Evolutionary conservation across 208 protist genomes (phyloP), one percentile per base, ranked within the genome.

Genomic region (Crithidia expoeki): DNA sequence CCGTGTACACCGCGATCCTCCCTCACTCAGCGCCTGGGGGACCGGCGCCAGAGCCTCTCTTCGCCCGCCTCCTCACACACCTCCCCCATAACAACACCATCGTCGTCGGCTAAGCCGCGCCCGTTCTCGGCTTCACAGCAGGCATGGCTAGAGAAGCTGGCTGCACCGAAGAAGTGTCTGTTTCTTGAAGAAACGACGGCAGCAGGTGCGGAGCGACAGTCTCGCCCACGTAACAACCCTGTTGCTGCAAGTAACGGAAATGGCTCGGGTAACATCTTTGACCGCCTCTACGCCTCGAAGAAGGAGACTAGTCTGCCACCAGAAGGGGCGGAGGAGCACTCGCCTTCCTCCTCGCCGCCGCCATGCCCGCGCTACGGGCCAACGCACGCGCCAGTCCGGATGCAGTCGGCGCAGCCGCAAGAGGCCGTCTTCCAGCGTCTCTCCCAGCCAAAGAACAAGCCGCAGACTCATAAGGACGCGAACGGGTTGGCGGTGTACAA

Each of bases 371-470:
- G 19, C 27, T 61, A 40, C 38, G 42, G 52, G 1, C 25, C n/a
- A 4, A 30, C 44, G 17, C 63, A 55, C 49, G 17, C 38, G 28
- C 34, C 52, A 7, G 46, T 57, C n/a, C 10, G 33, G 14, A 46
- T 32, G 57, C 46, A 34, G 25, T 65, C 59, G 14, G 4, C 19
- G 34, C 56, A 51, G 46, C 46, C 25, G 47, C 52, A 56, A 3
- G 66, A 71, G 14, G 27, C 16, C 12, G 21, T 47, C 5, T n/a
- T 86, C n/a, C 44, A 76, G 57, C 76, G 76, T 14, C 70, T 86
- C 10, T 25, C 81, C 19, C 72, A 76, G 46, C 72, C 76, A 9
- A 68, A 75, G 59, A 50, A 34, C 10, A 47, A 27, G 47, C 32
- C 38, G n/a, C 42, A 40, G 46, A 7, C 38, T 25, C 70, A 62